Conservation (phyloP, 1,284 basidiomycete genomes). For the Trichosporon sp. region DNA sequence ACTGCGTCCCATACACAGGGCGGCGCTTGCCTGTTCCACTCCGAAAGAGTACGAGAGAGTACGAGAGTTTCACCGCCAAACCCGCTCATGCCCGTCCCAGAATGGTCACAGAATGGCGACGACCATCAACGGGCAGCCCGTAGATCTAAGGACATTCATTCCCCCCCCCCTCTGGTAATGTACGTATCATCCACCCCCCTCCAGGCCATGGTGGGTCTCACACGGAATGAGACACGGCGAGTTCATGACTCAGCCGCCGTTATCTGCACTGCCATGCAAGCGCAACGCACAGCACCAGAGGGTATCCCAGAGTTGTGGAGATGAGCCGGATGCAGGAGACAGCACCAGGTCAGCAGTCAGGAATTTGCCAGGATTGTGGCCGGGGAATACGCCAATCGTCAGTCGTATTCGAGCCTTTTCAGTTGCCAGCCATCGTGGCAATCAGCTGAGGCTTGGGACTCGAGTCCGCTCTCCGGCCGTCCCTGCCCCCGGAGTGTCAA, state of each 20-base stretch:
- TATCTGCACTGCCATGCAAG: too few species aligned
- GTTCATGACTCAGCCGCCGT: too few species aligned
- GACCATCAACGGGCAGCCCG: neutral
- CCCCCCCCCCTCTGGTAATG: neutral
- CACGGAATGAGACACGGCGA: neutral
- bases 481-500: neutral
- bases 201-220: neutral
- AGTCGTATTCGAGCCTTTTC: conserved; percentile 12
- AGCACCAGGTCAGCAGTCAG: neutral
- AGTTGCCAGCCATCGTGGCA: conserved; percentile 9
- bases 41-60: too few species aligned
- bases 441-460: neutral
- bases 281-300: too few species aligned
- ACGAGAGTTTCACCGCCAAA: neutral
- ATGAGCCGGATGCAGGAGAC: neutral
- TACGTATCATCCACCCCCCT: neutral
- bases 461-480: too few species aligned
- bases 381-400: conserved; percentile 8
- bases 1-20: neutral
- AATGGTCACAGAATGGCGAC: too few species aligned
- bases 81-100: neutral
- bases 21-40: conserved; percentile 6
- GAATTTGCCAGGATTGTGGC: neutral
- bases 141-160: neutral
- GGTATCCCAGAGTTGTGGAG: neutral